Conservation (phyloP, 805 yeast species). For the Ogataea zsoltii region DNA sequence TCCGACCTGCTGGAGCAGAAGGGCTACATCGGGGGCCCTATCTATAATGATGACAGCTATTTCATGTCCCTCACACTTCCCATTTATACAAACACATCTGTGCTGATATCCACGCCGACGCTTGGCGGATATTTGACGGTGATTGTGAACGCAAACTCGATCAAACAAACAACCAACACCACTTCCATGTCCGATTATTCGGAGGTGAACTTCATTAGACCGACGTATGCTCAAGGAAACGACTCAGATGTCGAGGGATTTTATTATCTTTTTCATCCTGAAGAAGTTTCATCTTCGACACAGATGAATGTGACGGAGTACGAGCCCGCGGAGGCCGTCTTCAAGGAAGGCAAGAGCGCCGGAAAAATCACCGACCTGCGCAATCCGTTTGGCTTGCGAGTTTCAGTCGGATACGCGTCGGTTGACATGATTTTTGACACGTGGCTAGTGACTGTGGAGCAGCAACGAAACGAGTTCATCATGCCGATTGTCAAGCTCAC, state of each 20-base stretch:
- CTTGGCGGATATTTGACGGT: conserved; percentile 74
- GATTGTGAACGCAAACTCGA: conserved; percentile 46
- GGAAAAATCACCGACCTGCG: conserved; percentile 44
- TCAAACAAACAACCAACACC: conserved; percentile 42
- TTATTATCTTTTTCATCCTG: conserved; percentile 42
- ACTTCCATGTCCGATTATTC: conserved; percentile 41
- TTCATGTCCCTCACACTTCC: conserved; percentile 79
- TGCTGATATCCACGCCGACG: conserved; percentile 55
- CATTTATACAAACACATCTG: conserved; percentile 70
- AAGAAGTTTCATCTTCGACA: too few relatives aligned
- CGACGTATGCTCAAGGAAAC: conserved; percentile 24
- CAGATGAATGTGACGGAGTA: conserved; percentile 16
- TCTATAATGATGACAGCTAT: conserved; percentile 45
- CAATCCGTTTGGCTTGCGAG: conserved; percentile 37
- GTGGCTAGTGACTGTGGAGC: conserved; percentile 81
- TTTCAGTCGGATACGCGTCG: conserved; percentile 60
- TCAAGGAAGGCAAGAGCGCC: conserved; percentile 23
- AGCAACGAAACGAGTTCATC: conserved; percentile 55
- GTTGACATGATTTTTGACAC: conserved; percentile 43
- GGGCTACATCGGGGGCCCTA: conserved; percentile 71
- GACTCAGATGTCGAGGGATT: conserved; percentile 36
- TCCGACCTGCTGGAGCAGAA: conserved; percentile 40
- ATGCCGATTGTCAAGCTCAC: conserved; percentile 61
- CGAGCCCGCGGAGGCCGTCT: conserved; percentile 28
- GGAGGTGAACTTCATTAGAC: conserved; percentile 28